Percentiles rank a stretch among this genome's conserved stretches.
These are phyloP conservation scores for Blastosporella zonata DNA, from an alignment of 1,284 basidiomycete species.

Conservation along the genomic window DNA sequence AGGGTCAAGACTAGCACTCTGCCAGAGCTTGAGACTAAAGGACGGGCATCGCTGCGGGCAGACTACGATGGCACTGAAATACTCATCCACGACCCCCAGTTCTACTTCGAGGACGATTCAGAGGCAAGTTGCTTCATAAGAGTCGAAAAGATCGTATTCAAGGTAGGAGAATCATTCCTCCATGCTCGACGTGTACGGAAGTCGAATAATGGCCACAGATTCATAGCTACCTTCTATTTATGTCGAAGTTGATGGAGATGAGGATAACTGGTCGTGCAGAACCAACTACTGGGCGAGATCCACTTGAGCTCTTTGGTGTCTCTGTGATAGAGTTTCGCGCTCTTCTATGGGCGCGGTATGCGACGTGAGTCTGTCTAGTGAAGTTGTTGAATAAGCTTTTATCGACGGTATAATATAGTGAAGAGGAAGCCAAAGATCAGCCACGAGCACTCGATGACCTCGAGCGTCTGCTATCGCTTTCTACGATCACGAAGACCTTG, in stretches of 20 bases:
- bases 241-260: slow-evolving; percentile 13
- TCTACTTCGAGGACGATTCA: slow-evolving; percentile 23
- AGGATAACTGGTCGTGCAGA: slow-evolving; percentile 12
- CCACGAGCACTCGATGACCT: slow-evolving; percentile 23
- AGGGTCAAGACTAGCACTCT: slow-evolving; percentile 5
- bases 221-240: slow-evolving; percentile 13
- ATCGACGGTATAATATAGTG: slow-evolving; percentile 6
- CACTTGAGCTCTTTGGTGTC: slow-evolving; percentile 21
- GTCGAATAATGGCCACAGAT: slow-evolving; percentile 19
- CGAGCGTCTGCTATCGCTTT: slow-evolving; percentile 28
- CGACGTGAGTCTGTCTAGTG: slow-evolving; percentile 18
- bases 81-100: slow-evolving; percentile 24
- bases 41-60: slow-evolving; percentile 3
- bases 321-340: slow-evolving; percentile 29
- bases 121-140: slow-evolving; percentile 24
- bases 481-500: slow-evolving; percentile 26
- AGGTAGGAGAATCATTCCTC: slow-evolving; percentile 20
- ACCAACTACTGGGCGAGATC: slow-evolving; percentile 13
- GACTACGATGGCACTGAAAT: slow-evolving; percentile 11
- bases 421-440: slow-evolving; percentile 19
- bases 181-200: not conserved
- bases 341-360: slow-evolving; percentile 32
- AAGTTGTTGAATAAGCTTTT: not conserved
- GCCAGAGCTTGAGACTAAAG: not conserved
- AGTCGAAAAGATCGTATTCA: slow-evolving; percentile 30